Evolutionary conservation across 371 early-diverging fungal genomes (phyloP).

Genomic region (Mortierella sp.): DNA sequence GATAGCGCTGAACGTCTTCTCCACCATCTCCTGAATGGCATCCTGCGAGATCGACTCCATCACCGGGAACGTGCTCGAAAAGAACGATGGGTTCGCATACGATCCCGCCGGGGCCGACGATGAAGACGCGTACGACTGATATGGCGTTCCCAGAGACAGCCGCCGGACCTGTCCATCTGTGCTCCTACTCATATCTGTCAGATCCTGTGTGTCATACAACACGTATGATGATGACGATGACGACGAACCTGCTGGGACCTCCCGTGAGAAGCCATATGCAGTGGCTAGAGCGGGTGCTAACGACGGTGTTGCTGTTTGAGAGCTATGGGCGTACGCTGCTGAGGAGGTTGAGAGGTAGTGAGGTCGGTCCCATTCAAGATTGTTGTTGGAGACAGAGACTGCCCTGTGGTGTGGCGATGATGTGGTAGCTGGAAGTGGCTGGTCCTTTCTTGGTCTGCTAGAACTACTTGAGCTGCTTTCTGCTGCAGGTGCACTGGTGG

Average conservation of each 20-base stretch:
- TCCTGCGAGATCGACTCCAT: constrained; percentile 94
- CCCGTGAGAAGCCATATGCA: constrained; percentile 29
- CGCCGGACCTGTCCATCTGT: constrained; percentile 23
- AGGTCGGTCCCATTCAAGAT: constrained; percentile 38
- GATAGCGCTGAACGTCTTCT: constrained; percentile 82
- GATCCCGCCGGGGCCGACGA: constrained; percentile 51
- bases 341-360: constrained; percentile 8
- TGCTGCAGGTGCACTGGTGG: background rate
- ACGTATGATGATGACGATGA: constrained; percentile 3
- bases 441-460: constrained; percentile 44
- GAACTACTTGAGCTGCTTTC: constrained; percentile 3
- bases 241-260: background rate
- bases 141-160: constrained; percentile 52
- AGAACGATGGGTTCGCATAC: constrained; percentile 58
- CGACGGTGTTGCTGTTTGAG: constrained; percentile 20
- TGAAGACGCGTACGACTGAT: constrained; percentile 47
- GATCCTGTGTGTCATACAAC: background rate
- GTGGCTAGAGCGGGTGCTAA: constrained; percentile 32
- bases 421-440: constrained; percentile 38
- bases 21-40: constrained; percentile 95
- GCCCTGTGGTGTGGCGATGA: constrained; percentile 20
- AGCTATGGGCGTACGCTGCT: background rate
- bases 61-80: constrained; percentile 81
- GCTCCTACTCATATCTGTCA: background rate
- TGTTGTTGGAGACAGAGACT: constrained; percentile 18